A percentile compares a stretch with the other conserved stretches of the same genome.
Evolutionary conservation across 1,284 basidiomycete genomes (phyloP).

Genomic region (Ustilago bromivora): DNA sequence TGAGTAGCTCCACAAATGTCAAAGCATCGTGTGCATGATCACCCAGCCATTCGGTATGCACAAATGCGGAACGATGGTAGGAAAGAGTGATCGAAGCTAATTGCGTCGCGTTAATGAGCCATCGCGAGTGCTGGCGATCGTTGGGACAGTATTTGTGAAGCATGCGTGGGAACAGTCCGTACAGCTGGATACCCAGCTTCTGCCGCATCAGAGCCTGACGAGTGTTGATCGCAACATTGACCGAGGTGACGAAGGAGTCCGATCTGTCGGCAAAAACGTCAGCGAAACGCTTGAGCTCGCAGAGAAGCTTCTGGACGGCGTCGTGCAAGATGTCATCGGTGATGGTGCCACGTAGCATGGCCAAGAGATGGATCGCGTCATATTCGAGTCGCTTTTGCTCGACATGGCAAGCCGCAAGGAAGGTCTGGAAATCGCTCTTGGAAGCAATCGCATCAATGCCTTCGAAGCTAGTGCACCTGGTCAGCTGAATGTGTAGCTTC

Average conservation of each 20-base stretch:
- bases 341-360: slow-evolving; percentile 8
- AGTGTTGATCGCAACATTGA: not conserved
- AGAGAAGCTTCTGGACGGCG: slow-evolving; percentile 27
- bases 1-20: slow-evolving; percentile 27
- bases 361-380: slow-evolving; percentile 23
- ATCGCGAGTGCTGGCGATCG: slow-evolving; percentile 21
- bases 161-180: slow-evolving; percentile 39
- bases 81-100: slow-evolving; percentile 25
- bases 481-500: slow-evolving; percentile 11
- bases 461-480: slow-evolving; percentile 9
- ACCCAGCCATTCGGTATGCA: slow-evolving; percentile 29
- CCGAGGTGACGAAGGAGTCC: not conserved
- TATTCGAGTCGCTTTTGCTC: slow-evolving; percentile 41
- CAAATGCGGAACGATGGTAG: slow-evolving; percentile 20
- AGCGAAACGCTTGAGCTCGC: slow-evolving; percentile 24
- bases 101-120: slow-evolving; percentile 21
- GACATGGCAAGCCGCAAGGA: slow-evolving; percentile 17
- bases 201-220: slow-evolving; percentile 24
- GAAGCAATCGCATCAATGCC: slow-evolving; percentile 13
- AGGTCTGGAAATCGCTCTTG: slow-evolving; percentile 9
- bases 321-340: slow-evolving; percentile 21
- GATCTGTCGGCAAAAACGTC: slow-evolving; percentile 11
- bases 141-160: slow-evolving; percentile 19
- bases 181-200: slow-evolving; percentile 32
- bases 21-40: slow-evolving; percentile 30